Evolutionary conservation across 805 yeast genomes (phyloP).

Genomic region (Barnettozyma salicaria): DNA sequence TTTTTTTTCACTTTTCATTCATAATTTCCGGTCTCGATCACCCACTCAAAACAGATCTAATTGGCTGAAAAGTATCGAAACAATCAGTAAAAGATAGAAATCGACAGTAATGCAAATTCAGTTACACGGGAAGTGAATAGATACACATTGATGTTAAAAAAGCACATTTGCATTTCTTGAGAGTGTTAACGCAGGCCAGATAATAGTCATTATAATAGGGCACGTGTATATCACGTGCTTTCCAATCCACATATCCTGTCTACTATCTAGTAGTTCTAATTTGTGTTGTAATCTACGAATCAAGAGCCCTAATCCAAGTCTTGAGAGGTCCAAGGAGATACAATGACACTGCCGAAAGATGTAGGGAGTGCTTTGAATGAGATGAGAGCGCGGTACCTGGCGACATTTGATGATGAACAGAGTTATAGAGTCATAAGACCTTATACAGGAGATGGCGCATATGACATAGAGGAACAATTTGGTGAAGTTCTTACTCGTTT

Average conservation of each 20-base stretch:
- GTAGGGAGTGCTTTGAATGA: slow-evolving; percentile 15
- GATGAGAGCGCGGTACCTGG: slow-evolving; percentile 21
- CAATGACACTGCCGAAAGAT: slow-evolving; percentile 19
- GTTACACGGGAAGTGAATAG: no score
- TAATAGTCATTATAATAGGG: no score
- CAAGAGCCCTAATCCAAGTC: no score
- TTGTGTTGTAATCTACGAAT: no score
- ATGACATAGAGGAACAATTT: slow-evolving; percentile 5
- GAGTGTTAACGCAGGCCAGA: no score
- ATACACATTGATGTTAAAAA: no score
- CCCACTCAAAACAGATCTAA: not conserved
- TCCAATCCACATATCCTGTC: no score
- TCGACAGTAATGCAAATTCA: no score
- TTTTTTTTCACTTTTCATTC: slow-evolving; percentile 4
- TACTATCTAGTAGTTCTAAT: no score
- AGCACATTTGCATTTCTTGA: no score
- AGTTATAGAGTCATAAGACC: slow-evolving; percentile 22
- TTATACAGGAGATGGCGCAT: slow-evolving; percentile 5
- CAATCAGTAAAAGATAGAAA: no score
- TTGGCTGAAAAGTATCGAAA: slow-evolving; percentile 2
- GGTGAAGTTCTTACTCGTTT: slow-evolving; percentile 13
- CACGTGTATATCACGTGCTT: no score
- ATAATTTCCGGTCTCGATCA: slow-evolving; percentile 1
- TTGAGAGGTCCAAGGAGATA: slow-evolving; percentile 4
- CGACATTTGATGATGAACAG: slow-evolving; percentile 21